Evolutionary conservation across 495 filamentous ascomycete species (phyloP).

Genomic region (Lasiosphaeria hispida): DNA sequence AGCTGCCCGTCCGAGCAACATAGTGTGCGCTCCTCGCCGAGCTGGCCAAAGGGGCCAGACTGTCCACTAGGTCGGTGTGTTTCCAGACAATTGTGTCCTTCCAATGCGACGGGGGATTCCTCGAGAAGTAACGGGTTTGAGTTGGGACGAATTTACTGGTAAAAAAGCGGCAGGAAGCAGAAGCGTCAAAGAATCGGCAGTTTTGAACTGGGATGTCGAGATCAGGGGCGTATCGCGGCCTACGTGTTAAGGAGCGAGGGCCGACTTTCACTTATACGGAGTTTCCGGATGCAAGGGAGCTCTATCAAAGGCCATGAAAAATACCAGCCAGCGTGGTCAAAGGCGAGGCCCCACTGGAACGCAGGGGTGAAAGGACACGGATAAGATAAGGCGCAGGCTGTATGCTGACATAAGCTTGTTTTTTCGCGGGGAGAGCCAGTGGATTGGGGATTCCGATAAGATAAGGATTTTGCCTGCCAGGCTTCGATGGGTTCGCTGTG

Average conservation of each 20-base stretch:
- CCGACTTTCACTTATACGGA: constrained; percentile 18
- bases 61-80: constrained; percentile 7
- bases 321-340: constrained; percentile 33
- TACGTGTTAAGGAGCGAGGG: not conserved
- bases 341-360: constrained; percentile 4
- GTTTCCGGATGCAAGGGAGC: not conserved
- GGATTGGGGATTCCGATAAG: constrained; percentile 21
- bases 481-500: not conserved
- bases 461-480: constrained; percentile 26
- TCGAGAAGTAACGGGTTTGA: not conserved
- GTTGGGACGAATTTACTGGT: not conserved
- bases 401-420: not conserved
- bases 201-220: not conserved
- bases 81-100: constrained; percentile 1
- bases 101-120: not conserved
- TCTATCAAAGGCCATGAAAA: constrained; percentile 1
- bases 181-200: not conserved
- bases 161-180: not conserved
- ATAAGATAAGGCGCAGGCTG: not conserved
- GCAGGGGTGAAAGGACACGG: not conserved
- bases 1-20: constrained; percentile 42
- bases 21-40: constrained; percentile 19
- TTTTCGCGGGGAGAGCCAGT: not conserved
- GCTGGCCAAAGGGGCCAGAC: constrained; percentile 17
- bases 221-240: not conserved